These are phyloP conservation scores for Aristolochia californica DNA, from an alignment of 164 flowering plant genomes.

Conservation along the genomic window DNA sequence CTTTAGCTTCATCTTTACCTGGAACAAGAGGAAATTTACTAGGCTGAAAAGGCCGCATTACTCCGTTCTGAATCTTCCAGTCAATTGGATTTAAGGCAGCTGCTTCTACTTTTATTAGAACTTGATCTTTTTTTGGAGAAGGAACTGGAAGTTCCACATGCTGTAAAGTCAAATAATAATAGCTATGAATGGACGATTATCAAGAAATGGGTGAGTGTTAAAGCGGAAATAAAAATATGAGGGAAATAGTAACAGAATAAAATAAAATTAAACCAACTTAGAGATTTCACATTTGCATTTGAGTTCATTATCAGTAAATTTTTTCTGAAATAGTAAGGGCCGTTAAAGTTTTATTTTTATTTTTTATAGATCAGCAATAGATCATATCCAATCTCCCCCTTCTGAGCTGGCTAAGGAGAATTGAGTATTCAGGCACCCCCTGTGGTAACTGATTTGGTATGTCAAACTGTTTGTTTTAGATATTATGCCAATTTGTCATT, in stretches of 20 bases:
- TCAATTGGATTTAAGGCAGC: conserved; percentile 13
- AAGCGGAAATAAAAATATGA: background rate
- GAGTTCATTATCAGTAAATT: background rate
- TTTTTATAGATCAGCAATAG: too few species aligned
- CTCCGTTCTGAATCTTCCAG: conserved; percentile 14
- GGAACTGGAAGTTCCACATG: conserved; percentile 20
- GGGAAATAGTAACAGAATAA: background rate
- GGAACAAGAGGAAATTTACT: conserved; percentile 14
- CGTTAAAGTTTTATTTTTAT: too few species aligned
- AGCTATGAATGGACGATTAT: background rate
- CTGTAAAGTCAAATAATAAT: conserved; percentile 2
- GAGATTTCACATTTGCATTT: background rate
- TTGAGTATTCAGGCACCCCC: too few species aligned
- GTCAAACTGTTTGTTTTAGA: too few species aligned
- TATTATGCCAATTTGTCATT: too few species aligned
- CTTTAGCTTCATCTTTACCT: conserved; percentile 5
- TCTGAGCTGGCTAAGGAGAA: too few species aligned
- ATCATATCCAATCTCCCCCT: too few species aligned
- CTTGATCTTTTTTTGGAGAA: conserved; percentile 11
- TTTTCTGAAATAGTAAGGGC: too few species aligned
- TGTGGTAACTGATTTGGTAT: too few species aligned
- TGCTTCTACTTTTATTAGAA: conserved; percentile 13
- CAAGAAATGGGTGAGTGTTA: background rate
- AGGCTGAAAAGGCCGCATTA: conserved; percentile 4
- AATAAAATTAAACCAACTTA: background rate